Evolutionary conservation across 495 filamentous ascomycete species (phyloP), one percentile per base, ranked within the genome.

Genomic region (Hypoxylon lenormandii): DNA sequence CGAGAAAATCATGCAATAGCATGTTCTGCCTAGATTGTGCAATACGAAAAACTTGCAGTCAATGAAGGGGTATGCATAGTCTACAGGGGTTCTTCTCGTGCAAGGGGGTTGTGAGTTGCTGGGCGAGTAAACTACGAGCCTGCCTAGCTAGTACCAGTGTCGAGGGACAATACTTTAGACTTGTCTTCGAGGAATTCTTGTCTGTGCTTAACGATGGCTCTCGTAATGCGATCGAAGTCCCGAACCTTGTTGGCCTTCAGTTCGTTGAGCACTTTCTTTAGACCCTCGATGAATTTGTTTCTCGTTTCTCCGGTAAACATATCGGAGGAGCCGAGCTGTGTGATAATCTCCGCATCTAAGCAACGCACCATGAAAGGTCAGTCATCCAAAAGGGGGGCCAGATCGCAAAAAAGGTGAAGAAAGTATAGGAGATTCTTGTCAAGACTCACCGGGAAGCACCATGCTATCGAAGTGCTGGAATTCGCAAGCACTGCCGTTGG

Each of bases 341-440:
- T 83, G 49, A 97, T 88, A 49, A 97, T 91, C 72, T 90, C 88
- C 76, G 95, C 91, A 86, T 96, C 94, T 97, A 82, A 78, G 81
- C 79, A 85, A 81, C 78, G 77, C 77, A 73, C 76, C 78, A 80
- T 80, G 76, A 77, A 80, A 33, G 2, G 89, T 92, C 84, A 91
- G 88, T 77, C 79, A 81, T 82, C 78, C 74, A 80, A 74, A 80
- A 78, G 75, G 77, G 75, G 80, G 73, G 64, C 38, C 64, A 49
- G 51, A 30, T 64, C 46, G 54, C 46, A 76, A 69, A 63, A 56
- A 74, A 66, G 72, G 63, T 62, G 47, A 8, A 43, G 48, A 70
- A 38, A 48, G 37, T 56, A 45, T 54, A 49, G 60, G 19, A 22
- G 64, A 53, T 36, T 26, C 21, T 33, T 33, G 43, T 64, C 18